Evolutionary conservation across 129 eudicot species (phyloP).

Genomic region (Escallonia herrerae): DNA sequence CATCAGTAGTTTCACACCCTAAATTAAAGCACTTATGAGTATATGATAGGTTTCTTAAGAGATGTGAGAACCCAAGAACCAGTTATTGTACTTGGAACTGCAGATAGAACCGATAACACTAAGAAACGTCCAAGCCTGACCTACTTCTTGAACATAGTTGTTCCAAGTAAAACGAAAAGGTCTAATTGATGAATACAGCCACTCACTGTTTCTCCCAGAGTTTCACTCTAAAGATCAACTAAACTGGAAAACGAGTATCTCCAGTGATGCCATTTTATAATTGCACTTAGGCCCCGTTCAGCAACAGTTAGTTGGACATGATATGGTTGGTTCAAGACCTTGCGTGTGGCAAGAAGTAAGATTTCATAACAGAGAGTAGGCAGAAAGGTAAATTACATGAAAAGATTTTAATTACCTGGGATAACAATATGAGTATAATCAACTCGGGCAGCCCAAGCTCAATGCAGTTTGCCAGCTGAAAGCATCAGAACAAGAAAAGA

Average conservation of each 20-base stretch:
- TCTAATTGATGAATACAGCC: not conserved
- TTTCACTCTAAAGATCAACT: not conserved
- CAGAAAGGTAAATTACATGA: not conserved
- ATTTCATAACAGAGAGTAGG: not conserved
- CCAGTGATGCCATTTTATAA: not conserved
- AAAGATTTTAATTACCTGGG: constrained; percentile 43
- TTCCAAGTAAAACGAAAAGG: not conserved
- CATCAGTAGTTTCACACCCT: not conserved
- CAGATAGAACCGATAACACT: not conserved
- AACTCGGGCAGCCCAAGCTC: constrained; percentile 89
- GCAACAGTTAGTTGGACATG: not conserved
- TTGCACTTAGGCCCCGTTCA: not conserved
- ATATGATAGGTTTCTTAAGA: not conserved
- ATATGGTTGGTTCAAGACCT: not conserved
- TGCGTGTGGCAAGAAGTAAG: not conserved
- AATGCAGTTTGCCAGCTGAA: constrained; percentile 74
- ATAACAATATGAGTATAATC: constrained; percentile 48
- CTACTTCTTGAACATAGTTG: not conserved
- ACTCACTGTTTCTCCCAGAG: not conserved
- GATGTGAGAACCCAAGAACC: not conserved
- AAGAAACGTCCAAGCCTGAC: too few species aligned
- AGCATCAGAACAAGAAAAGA: constrained; percentile 7
- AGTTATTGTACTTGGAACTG: not conserved
- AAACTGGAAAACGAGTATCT: not conserved
- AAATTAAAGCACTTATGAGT: not conserved